These are phyloP conservation scores for Prunus mira DNA, from an alignment of 306 rosid species.

Conservation along the genomic window DNA sequence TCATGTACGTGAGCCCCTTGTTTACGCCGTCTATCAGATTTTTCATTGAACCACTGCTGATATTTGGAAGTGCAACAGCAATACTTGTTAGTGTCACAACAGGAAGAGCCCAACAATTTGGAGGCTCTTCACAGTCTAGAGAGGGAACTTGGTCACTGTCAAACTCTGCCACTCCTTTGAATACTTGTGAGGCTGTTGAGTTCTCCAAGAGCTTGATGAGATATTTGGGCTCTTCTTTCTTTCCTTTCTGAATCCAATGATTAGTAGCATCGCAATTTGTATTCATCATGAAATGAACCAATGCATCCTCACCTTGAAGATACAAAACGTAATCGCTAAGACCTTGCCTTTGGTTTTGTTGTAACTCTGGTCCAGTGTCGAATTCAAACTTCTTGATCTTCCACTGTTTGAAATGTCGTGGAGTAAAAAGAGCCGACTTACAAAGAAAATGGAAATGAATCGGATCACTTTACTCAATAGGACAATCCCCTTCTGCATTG, in stretches of 20 bases:
- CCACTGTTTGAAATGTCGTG: conserved; percentile 24
- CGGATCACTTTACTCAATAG: conserved; percentile 50
- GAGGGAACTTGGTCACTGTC: conserved; percentile 52
- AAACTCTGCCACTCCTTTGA: conserved; percentile 53
- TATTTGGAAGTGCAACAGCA: conserved; percentile 56
- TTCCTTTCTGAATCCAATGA: conserved; percentile 63
- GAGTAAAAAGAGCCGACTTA: conserved; percentile 24
- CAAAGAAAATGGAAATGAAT: conserved; percentile 42
- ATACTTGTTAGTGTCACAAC: conserved; percentile 73
- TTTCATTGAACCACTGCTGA: conserved; percentile 20
- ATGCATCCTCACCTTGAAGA: conserved; percentile 82
- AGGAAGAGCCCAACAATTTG: conserved; percentile 76
- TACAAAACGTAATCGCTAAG: conserved; percentile 61
- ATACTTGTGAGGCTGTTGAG: conserved; percentile 39
- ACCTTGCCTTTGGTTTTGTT: conserved; percentile 28
- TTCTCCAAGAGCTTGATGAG: conserved; percentile 50
- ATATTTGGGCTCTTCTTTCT: conserved; percentile 45
- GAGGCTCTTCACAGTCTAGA: conserved; percentile 45
- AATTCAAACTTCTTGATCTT: conserved; percentile 22
- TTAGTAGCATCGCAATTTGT: conserved; percentile 55
- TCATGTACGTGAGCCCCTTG: conserved; percentile 54
- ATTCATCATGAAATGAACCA: conserved; percentile 59
- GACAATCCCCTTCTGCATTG: conserved; percentile 58
- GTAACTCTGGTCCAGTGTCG: conserved; percentile 24
- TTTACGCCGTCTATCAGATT: conserved; percentile 39